These are phyloP conservation scores for Cucurbita moschata DNA, from an alignment of 306 rosid genomes.

Conservation along the genomic window DNA sequence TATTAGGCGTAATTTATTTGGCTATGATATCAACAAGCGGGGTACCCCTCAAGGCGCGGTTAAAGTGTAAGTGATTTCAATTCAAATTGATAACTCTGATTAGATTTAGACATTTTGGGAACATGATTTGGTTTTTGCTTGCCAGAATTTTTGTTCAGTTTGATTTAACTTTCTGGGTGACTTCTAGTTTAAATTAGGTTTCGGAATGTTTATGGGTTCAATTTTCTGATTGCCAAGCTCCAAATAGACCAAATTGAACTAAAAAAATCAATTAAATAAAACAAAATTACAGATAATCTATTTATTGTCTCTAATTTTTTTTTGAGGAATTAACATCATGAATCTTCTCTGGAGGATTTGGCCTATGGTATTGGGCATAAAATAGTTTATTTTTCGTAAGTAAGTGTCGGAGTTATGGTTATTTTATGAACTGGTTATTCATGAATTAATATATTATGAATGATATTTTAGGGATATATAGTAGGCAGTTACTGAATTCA, in stretches of 20 bases:
- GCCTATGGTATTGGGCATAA: not conserved
- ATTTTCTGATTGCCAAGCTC: too few species aligned
- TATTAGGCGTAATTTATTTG: constrained; percentile 58
- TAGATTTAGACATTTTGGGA: not conserved
- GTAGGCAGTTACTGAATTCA: not conserved
- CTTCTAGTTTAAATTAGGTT: not conserved
- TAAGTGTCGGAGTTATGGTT: not conserved
- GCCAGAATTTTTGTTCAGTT: not conserved
- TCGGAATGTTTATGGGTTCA: not conserved
- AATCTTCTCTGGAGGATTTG: not conserved
- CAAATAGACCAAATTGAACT: too few species aligned
- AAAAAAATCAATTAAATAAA: too few species aligned
- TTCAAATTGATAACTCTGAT: not conserved
- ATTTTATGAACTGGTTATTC: not conserved
- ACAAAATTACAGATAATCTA: too few species aligned
- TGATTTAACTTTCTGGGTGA: not conserved
- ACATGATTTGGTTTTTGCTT: not conserved
- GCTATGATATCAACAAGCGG: constrained; percentile 82
- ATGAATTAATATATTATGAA: not conserved
- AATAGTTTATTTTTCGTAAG: not conserved
- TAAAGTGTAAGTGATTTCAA: constrained; percentile 41
- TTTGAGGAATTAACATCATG: not conserved
- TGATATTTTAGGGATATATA: not conserved
- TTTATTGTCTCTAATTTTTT: not conserved
- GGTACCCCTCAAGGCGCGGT: constrained; percentile 65